Evolutionary conservation across 176 grass and related monocot genomes (phyloP).

Genomic region (Pharus latifolius): DNA sequence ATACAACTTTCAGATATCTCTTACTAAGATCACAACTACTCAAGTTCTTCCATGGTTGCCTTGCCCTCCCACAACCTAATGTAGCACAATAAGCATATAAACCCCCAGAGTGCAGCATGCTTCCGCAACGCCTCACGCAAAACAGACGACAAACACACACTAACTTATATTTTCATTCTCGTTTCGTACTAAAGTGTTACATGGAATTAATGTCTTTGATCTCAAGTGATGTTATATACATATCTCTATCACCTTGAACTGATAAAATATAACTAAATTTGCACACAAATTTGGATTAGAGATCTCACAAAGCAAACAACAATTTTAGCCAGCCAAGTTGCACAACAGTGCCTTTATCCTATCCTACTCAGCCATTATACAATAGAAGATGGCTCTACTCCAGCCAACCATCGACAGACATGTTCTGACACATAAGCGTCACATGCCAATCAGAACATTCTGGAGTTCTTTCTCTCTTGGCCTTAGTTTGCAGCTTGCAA

Average conservation of each 20-base stretch:
- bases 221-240: too few relatives aligned
- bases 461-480: neutral
- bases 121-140: too few relatives aligned
- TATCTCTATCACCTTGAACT: too few relatives aligned
- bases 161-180: too few relatives aligned
- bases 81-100: neutral
- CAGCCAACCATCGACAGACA: neutral
- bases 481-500: too few relatives aligned
- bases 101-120: too few relatives aligned
- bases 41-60: neutral
- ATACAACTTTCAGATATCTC: neutral
- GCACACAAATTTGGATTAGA: too few relatives aligned
- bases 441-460: slow-evolving; percentile 2
- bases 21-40: neutral
- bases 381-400: neutral
- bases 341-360: neutral
- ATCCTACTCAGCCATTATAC: neutral
- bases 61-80: neutral
- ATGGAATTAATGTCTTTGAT: too few relatives aligned
- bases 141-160: too few relatives aligned
- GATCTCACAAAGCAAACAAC: too few relatives aligned
- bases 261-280: too few relatives aligned
- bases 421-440: neutral
- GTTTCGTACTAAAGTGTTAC: too few relatives aligned
- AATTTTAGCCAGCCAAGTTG: slow-evolving; percentile 10